Evolutionary conservation across 768 basidiomycete species (phyloP).

Genomic region (Porpolomopsis calyptriformis): DNA sequence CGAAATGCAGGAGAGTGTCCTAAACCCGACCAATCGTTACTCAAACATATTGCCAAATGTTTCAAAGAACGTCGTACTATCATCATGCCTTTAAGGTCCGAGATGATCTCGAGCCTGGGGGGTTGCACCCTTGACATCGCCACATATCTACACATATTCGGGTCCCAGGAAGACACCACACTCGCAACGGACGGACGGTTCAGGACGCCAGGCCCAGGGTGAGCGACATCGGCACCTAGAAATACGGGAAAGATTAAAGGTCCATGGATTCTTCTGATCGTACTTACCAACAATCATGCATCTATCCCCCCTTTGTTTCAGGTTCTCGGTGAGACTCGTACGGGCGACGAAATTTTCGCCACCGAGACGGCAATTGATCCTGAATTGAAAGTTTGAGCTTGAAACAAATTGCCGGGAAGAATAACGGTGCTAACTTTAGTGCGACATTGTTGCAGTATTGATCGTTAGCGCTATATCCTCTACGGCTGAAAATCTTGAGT

Average conservation of each 20-base stretch:
- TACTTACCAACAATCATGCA: slow-evolving; percentile 33
- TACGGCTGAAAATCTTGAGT: slow-evolving; percentile 18
- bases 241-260: background rate
- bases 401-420: background rate
- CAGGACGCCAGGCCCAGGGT: slow-evolving; percentile 45
- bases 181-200: slow-evolving; percentile 41
- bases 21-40: background rate
- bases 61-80: no score
- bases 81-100: slow-evolving; percentile 32
- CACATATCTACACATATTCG: slow-evolving; percentile 33
- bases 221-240: slow-evolving; percentile 50
- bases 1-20: slow-evolving; percentile 15
- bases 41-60: background rate
- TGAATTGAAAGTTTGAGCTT: slow-evolving; percentile 12
- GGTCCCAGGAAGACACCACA: slow-evolving; percentile 47
- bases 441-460: slow-evolving; percentile 51
- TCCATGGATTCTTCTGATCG: background rate
- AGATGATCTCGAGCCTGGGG: slow-evolving; percentile 38
- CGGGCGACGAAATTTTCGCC: slow-evolving; percentile 34
- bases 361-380: slow-evolving; percentile 46
- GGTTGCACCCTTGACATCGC: slow-evolving; percentile 33
- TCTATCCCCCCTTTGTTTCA: slow-evolving; percentile 13
- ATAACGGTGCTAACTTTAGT: slow-evolving; percentile 31
- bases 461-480: slow-evolving; percentile 19
- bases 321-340: slow-evolving; percentile 15